phyloP scores from a whole-genome alignment of 2,329 filamentous ascomycete species.

The Ceratocystis harringtonii region DNA sequence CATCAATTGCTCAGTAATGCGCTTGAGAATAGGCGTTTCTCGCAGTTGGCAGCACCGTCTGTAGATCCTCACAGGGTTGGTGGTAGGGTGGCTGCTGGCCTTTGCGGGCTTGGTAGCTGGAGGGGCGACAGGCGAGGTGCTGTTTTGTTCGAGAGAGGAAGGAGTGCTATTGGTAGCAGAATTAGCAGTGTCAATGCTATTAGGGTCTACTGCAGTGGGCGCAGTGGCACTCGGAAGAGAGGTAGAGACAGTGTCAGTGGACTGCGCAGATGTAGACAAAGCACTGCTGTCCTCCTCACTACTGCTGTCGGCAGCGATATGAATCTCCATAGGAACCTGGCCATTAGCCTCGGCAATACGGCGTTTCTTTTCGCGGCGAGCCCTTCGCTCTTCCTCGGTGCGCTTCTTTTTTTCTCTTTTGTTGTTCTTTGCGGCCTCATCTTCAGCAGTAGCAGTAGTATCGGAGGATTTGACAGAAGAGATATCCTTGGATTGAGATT shows the following conservation, averaged over 20 bases:
- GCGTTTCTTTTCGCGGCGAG: conserved; percentile 77
- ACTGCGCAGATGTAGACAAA: not conserved
- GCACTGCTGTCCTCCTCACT: conserved; percentile 18
- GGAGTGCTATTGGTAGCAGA: not conserved
- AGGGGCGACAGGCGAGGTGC: conserved; percentile 18
- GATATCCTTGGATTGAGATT: not conserved
- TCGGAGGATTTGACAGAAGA: conserved; percentile 28
- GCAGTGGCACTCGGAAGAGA: not conserved
- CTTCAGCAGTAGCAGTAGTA: conserved; percentile 23
- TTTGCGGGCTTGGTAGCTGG: conserved; percentile 33
- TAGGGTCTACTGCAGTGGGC: not conserved
- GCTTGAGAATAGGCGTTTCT: conserved; percentile 82
- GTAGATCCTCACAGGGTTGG: conserved; percentile 84
- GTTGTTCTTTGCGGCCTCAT: conserved; percentile 40
- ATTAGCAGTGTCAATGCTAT: not conserved
- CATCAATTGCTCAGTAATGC: conserved; percentile 75
- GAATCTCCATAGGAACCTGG: conserved; percentile 68
- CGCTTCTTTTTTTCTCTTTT: conserved; percentile 96
- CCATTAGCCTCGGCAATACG: conserved; percentile 79
- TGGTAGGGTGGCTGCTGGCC: conserved; percentile 48
- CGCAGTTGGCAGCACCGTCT: conserved; percentile 84
- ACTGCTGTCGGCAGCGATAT: conserved; percentile 34
- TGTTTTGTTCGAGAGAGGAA: conserved; percentile 12
- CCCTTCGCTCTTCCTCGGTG: conserved; percentile 82
- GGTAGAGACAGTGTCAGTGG: not conserved